Percentiles rank a stretch among this genome's conserved stretches.
Conservation (phyloP, 331 rosid species). For the Malus hybrid region DNA sequence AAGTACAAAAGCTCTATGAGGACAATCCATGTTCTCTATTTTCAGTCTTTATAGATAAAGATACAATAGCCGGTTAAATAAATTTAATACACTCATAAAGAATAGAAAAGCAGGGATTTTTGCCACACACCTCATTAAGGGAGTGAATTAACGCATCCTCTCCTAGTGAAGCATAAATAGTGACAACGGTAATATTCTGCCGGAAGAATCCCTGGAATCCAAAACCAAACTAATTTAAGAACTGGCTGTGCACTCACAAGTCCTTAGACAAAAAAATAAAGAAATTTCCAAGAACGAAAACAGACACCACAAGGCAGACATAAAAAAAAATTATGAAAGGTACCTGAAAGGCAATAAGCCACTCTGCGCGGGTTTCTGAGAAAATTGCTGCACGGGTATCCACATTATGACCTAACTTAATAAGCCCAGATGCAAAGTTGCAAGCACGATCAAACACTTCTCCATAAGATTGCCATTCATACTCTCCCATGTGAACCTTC, state of each 20-base stretch:
- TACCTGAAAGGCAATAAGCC: slow-evolving; percentile 88
- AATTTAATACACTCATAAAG: neutral
- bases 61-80: slow-evolving; percentile 6
- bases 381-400: slow-evolving; percentile 74
- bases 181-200: slow-evolving; percentile 72
- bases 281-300: neutral
- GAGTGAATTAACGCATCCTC: slow-evolving; percentile 90
- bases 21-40: neutral
- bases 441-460: slow-evolving; percentile 57
- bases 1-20: slow-evolving; percentile 30
- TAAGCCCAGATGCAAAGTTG: slow-evolving; percentile 83
- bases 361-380: slow-evolving; percentile 73
- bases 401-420: slow-evolving; percentile 50
- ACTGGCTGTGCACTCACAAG: neutral
- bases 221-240: neutral
- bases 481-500: slow-evolving; percentile 74
- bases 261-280: neutral
- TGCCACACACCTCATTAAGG: slow-evolving; percentile 68
- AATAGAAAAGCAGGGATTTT: slow-evolving; percentile 9
- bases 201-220: slow-evolving; percentile 76
- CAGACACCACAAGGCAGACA: slow-evolving; percentile 1
- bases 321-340: neutral
- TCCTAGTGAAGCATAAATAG: slow-evolving; percentile 85
- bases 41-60: neutral
- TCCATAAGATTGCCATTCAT: slow-evolving; percentile 73